Conservation (phyloP, 495 filamentous ascomycete genomes). For the Rusavskia elegans region DNA sequence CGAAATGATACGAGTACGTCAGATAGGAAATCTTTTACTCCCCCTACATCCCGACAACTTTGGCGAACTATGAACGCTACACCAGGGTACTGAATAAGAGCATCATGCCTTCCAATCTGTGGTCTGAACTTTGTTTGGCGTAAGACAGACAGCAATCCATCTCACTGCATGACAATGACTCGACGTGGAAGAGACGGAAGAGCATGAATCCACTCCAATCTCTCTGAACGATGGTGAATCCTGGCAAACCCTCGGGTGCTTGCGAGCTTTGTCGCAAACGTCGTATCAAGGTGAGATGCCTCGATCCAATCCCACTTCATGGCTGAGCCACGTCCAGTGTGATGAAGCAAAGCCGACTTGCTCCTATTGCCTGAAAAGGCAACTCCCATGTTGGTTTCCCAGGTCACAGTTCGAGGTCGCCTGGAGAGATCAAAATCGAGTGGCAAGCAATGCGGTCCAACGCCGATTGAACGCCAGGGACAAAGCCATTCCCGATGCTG, state of each 20-base stretch:
- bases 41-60: too few species aligned
- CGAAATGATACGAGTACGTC: too few species aligned
- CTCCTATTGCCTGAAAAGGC: neutral
- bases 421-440: conserved; percentile 1
- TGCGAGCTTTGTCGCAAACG: conserved; percentile 1
- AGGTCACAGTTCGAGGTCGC: neutral
- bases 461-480: neutral
- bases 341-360: neutral
- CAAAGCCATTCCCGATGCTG: neutral
- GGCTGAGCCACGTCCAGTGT: neutral
- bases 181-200: too few species aligned
- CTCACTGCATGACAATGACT: too few species aligned
- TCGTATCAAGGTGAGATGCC: neutral
- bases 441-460: neutral
- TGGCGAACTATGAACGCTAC: too few species aligned
- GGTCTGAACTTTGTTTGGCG: too few species aligned
- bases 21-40: too few species aligned
- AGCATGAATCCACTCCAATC: too few species aligned
- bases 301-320: too few species aligned
- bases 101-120: too few species aligned
- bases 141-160: too few species aligned
- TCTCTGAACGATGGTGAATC: neutral
- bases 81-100: too few species aligned
- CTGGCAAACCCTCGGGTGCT: neutral
- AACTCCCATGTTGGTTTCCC: neutral